These are phyloP conservation scores for Aspergillus cejpii DNA, from an alignment of 2,329 filamentous ascomycete genomes.

Conservation along the genomic window DNA sequence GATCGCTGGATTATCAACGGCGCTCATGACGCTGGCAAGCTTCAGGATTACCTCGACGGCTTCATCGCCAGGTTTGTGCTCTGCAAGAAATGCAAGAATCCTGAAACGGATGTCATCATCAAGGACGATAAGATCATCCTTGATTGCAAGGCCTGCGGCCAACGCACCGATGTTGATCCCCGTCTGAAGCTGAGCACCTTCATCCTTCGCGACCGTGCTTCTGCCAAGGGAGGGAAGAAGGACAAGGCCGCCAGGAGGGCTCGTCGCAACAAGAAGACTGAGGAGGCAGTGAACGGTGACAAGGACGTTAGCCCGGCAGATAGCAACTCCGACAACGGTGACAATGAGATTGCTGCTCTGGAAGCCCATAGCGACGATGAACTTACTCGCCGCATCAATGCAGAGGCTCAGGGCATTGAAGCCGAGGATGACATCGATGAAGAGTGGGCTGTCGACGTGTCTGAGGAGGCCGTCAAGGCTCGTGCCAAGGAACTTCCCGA, in stretches of 20 bases:
- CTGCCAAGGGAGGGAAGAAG: constrained; percentile 87
- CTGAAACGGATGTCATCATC: constrained; percentile 91
- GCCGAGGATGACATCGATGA: constrained; percentile 65
- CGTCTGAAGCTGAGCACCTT: constrained; percentile 95
- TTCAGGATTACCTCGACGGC: constrained; percentile 95
- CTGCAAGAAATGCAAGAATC: constrained; percentile 99
- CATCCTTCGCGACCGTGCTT: constrained; percentile 83
- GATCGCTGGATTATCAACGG: constrained; percentile 99
- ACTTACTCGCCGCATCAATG: constrained; percentile 68
- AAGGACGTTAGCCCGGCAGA: constrained; percentile 59
- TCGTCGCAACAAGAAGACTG: constrained; percentile 63
- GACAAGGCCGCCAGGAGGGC: constrained; percentile 94
- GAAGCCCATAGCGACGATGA: constrained; percentile 86
- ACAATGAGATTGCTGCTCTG: constrained; percentile 56
- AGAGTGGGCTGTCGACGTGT: constrained; percentile 95
- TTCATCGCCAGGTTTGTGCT: constrained; percentile 99
- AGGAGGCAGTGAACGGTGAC: constrained; percentile 50
- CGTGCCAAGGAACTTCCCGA: constrained; percentile 88
- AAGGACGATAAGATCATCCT: constrained; percentile 88
- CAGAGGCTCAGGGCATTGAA: constrained; percentile 65
- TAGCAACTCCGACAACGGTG: constrained; percentile 56
- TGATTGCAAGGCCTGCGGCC: constrained; percentile 98
- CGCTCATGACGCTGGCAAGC: constrained; percentile 86
- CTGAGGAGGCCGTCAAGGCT: constrained; percentile 87
- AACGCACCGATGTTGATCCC: constrained; percentile 83